Evolutionary conservation across 352 stramenopile genomes (phyloP), one percentile per base, ranked within the genome.

Genomic region (Pythium utonaiense): DNA sequence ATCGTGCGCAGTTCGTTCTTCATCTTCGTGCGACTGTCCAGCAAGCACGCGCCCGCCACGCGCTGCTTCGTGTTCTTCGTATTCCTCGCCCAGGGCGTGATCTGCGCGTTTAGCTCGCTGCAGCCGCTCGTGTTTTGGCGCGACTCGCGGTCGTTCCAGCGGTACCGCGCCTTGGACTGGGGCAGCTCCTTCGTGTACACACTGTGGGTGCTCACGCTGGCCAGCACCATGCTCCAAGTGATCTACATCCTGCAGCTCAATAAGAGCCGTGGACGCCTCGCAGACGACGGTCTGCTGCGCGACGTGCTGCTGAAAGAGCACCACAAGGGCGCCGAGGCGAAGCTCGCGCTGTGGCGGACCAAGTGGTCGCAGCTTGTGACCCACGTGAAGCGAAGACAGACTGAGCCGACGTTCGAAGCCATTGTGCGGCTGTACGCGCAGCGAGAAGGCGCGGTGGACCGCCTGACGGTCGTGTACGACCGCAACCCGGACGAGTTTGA

Each of bases 351-450:
- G 30, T 94, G 84, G 84, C 64, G 73, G 13, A 77, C 71, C 54
- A 94, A 94, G 62, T 94, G 84, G 84, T 64, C 78, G n/a, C 76
- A 77, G 47, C 63, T 94, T 24, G 78, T 88, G 19, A 85, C 81
- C 53, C 77, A 91, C 45, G 74, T 92, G 53, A 66, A 86, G 53
- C 66, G 68, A 19, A 82, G 86, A 41, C 62, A 71, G 14, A 85
- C 74, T 28, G 82, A 92, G 47, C 71, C 82, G 25, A 90, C 84
- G 16, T 94, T 94, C 34, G 81, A 94, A 48, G 82, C 84, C 16
- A 84, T 94, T 31, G 78, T 94, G 61, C 77, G 80, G n/a, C 75
- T 94, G 13, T 94, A 89, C 60, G 84, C 84, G 3, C 84, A 94
- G 54, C 83, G 86, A 34, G 82, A 90, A 42, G 69, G 69, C 36